Conservation (phyloP, 257 asterid genomes). For the Capsicum pubescens region DNA sequence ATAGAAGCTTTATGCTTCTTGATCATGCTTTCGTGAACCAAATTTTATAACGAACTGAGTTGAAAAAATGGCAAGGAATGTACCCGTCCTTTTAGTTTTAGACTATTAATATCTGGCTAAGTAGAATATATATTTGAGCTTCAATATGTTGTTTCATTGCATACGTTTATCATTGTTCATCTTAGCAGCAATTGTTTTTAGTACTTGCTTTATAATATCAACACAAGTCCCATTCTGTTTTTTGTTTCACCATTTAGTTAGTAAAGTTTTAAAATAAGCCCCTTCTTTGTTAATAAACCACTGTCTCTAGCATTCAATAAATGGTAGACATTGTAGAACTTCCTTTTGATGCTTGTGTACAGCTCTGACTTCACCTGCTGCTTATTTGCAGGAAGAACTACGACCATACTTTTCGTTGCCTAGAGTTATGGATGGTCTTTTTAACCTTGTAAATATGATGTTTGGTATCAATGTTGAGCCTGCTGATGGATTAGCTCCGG, state of each 20-base stretch:
- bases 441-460: constrained; percentile 77
- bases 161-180: not conserved
- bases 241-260: not conserved
- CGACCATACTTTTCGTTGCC: constrained; percentile 98
- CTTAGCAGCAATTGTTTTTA: not conserved
- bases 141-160: not conserved
- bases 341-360: constrained; percentile 18
- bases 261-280: not conserved
- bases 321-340: constrained; percentile 14
- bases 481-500: constrained; percentile 94
- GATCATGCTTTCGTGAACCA: not conserved
- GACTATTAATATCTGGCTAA: constrained; percentile 5
- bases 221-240: constrained; percentile 7
- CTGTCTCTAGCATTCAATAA: not conserved
- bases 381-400: constrained; percentile 78
- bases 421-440: constrained; percentile 96
- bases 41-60: not conserved
- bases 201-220: constrained; percentile 5
- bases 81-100: not conserved
- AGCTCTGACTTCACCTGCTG: constrained; percentile 30
- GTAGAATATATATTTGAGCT: not conserved
- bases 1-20: not conserved
- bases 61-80: not conserved
- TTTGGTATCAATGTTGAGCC: constrained; percentile 72
- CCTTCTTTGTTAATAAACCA: not conserved